These are phyloP conservation scores for Adiantum capillusveneris DNA, from an alignment of 75 land plant genomes.

Conservation along the genomic window DNA sequence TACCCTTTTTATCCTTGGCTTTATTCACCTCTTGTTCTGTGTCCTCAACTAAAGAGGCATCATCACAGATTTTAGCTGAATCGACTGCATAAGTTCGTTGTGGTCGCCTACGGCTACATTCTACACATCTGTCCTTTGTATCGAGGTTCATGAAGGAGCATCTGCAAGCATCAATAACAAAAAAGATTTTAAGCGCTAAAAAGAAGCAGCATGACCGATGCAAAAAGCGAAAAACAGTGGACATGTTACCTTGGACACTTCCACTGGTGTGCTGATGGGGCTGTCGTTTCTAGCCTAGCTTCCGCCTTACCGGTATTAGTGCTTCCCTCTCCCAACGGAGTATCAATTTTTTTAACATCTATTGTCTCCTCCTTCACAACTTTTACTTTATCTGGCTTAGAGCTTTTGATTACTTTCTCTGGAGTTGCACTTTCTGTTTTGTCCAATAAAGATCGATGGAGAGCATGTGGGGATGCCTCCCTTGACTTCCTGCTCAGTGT, in stretches of 20 bases:
- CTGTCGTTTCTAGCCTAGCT: too few species aligned
- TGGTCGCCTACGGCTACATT: slow-evolving; percentile 1
- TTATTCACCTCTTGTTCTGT: too few species aligned
- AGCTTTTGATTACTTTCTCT: not conserved
- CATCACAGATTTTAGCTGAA: too few species aligned
- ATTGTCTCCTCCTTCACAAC: not conserved
- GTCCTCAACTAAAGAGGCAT: too few species aligned
- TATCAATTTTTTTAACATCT: not conserved
- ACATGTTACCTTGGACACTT: not conserved
- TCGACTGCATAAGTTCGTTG: not conserved
- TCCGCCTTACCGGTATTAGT: too few species aligned
- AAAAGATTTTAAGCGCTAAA: not conserved
- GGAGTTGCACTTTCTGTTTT: not conserved
- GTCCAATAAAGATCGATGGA: too few species aligned
- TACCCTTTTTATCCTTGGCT: too few species aligned
- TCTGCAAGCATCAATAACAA: not conserved
- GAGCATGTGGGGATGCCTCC: too few species aligned
- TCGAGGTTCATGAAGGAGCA: slow-evolving; percentile 1
- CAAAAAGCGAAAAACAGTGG: not conserved
- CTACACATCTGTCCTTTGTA: not conserved
- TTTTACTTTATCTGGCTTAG: not conserved
- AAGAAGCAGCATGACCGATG: not conserved
- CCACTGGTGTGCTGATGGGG: not conserved
- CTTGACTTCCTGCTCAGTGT: not conserved
- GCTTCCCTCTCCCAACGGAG: too few species aligned